Evolutionary conservation across 257 asterid genomes (phyloP).

Genomic region (Oldenlandia corymbosa): DNA sequence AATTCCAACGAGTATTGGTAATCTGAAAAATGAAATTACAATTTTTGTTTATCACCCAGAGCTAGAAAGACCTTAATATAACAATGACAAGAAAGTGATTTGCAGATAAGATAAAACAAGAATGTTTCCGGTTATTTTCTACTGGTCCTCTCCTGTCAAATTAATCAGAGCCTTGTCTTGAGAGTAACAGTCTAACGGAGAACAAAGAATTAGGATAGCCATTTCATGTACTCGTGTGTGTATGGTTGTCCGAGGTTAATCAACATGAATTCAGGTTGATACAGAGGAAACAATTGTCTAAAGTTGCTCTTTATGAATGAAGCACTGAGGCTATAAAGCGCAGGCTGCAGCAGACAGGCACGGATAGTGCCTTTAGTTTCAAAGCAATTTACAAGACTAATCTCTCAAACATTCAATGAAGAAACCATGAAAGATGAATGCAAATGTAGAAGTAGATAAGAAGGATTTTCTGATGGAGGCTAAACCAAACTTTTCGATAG

Average conservation of each 20-base stretch:
- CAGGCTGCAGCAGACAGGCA: neutral
- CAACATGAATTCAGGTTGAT: neutral
- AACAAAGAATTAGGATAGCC: too few relatives aligned
- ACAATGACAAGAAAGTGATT: neutral
- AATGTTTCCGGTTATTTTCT: too few relatives aligned
- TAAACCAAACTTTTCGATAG: neutral
- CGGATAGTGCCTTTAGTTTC: too few relatives aligned
- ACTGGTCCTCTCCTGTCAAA: too few relatives aligned
- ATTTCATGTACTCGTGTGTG: too few relatives aligned
- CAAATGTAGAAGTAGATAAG: neutral
- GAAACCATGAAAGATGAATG: neutral
- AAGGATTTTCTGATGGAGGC: neutral
- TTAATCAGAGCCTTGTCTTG: too few relatives aligned
- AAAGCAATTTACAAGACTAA: neutral
- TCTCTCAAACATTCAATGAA: neutral
- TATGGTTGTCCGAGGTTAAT: too few relatives aligned
- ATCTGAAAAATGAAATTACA: slow-evolving; percentile 20
- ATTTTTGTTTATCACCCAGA: neutral
- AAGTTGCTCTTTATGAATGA: neutral
- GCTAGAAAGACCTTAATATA: neutral
- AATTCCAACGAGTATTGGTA: slow-evolving; percentile 38
- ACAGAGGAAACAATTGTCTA: neutral
- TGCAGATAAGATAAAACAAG: neutral
- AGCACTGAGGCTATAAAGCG: too few relatives aligned
- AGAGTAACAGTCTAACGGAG: too few relatives aligned